Conservation (phyloP, 2,329 filamentous ascomycete genomes). For the Fusarium nematophilum region DNA sequence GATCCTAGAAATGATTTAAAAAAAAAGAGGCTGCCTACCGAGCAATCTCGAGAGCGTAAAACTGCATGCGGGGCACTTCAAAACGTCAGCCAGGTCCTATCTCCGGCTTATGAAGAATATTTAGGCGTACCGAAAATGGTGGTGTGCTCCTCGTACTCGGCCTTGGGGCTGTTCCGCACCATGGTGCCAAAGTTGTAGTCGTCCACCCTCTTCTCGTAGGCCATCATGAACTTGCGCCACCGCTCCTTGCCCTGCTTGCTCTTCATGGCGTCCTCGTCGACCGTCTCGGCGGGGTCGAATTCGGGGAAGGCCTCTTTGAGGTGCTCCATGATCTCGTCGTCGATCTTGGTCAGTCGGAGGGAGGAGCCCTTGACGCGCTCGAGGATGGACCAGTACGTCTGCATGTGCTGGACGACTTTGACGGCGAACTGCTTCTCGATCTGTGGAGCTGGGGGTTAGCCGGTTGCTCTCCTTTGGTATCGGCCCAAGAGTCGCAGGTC, state of each 20-base stretch:
- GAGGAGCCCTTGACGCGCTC: constrained; percentile 90
- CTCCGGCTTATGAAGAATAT: no score
- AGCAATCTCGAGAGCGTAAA: constrained; percentile 66
- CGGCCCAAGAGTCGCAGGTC: background rate
- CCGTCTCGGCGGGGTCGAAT: constrained; percentile 82
- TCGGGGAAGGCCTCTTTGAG: constrained; percentile 91
- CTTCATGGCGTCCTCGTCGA: constrained; percentile 97
- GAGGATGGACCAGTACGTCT: constrained; percentile 96
- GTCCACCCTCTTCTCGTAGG: constrained; percentile 93
- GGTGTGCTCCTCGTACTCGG: constrained; percentile 86
- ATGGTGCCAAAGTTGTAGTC: constrained; percentile 99
- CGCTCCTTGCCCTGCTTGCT: constrained; percentile 93
- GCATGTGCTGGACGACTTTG: constrained; percentile 96
- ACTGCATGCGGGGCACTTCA: constrained; percentile 66
- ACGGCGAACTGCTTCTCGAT: constrained; percentile 99
- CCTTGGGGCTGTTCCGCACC: constrained; percentile 80
- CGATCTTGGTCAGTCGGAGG: constrained; percentile 90
- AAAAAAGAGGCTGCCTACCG: constrained; percentile 41
- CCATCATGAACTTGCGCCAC: constrained; percentile 95
- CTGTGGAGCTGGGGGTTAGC: constrained; percentile 55
- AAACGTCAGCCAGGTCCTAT: background rate
- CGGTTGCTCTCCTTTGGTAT: background rate
- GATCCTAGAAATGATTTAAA: accelerated
- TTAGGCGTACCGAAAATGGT: constrained; percentile 82
- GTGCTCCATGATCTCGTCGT: constrained; percentile 94